Conservation (phyloP, 257 asterid genomes). For the Solanum microdontum region DNA sequence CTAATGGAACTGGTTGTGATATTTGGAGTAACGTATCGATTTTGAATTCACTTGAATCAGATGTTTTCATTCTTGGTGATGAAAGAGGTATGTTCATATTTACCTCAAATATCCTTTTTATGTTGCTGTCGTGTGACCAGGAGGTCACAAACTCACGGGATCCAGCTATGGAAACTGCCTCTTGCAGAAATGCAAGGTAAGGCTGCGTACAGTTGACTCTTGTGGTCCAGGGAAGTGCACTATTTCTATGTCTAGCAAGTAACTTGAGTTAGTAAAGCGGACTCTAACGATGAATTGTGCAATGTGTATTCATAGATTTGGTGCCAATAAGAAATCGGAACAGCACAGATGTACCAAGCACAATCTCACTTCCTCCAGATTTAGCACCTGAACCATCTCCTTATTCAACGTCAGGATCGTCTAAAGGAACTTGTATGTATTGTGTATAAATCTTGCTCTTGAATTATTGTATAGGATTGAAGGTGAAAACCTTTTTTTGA, state of each 20-base stretch:
- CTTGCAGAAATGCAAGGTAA: neutral
- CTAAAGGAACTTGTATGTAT: neutral
- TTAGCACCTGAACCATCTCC: neutral
- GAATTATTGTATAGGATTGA: neutral
- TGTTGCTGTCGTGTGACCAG: neutral
- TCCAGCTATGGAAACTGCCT: neutral
- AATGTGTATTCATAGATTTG: neutral
- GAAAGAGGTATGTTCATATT: neutral
- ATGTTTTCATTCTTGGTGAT: neutral
- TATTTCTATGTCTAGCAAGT: neutral
- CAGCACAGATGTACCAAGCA: neutral
- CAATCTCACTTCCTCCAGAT: neutral
- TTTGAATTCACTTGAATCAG: neutral
- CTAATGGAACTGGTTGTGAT: neutral
- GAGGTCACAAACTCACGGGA: neutral
- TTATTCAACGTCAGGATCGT: neutral
- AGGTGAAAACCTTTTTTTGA: neutral
- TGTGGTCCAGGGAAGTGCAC: neutral
- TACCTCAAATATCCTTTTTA: neutral
- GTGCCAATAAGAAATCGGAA: neutral
- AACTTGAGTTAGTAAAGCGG: neutral
- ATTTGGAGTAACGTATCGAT: neutral
- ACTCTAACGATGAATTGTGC: neutral
- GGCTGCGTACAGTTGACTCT: neutral
- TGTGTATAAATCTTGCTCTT: neutral